These are phyloP conservation scores for Zygoascus flipseniorum DNA, from an alignment of 805 yeast genomes.

Conservation along the genomic window DNA sequence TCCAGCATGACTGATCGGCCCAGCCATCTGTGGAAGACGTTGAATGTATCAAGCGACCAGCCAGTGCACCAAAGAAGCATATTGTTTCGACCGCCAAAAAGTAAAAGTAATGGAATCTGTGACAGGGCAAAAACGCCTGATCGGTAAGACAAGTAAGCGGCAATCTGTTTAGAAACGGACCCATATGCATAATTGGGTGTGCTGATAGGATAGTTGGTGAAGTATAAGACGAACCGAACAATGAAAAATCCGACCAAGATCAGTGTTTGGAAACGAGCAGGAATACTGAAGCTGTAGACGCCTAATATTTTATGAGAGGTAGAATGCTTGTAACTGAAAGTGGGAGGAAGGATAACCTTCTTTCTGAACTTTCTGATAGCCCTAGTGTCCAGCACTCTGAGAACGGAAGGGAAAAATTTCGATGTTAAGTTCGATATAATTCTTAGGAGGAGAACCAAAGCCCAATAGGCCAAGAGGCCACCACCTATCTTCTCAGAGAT, in stretches of 20 bases:
- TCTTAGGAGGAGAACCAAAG: conserved; percentile 4
- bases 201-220: conserved; percentile 11
- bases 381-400: conserved; percentile 7
- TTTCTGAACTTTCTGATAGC: conserved; percentile 14
- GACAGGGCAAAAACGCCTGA: conserved; percentile 38
- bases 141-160: conserved; percentile 36
- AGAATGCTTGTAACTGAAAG: conserved; percentile 21
- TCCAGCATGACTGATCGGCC: conserved; percentile 45
- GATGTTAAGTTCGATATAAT: conserved; percentile 2
- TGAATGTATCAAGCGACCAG: conserved; percentile 52
- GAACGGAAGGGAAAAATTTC: conserved; percentile 10
- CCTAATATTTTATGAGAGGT: background rate
- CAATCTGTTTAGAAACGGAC: conserved; percentile 19
- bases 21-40: conserved; percentile 54
- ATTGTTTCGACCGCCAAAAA: conserved; percentile 66
- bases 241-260: conserved; percentile 26
- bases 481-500: background rate
- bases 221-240: conserved; percentile 23
- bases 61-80: conserved; percentile 56
- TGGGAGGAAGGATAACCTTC: conserved; percentile 22
- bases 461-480: conserved; percentile 8
- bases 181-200: background rate
- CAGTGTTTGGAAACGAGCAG: conserved; percentile 31
- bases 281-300: conserved; percentile 19
- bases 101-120: conserved; percentile 35